These are phyloP conservation scores for Rhypophila decipiens DNA, from an alignment of 495 filamentous ascomycete genomes.

Conservation along the genomic window DNA sequence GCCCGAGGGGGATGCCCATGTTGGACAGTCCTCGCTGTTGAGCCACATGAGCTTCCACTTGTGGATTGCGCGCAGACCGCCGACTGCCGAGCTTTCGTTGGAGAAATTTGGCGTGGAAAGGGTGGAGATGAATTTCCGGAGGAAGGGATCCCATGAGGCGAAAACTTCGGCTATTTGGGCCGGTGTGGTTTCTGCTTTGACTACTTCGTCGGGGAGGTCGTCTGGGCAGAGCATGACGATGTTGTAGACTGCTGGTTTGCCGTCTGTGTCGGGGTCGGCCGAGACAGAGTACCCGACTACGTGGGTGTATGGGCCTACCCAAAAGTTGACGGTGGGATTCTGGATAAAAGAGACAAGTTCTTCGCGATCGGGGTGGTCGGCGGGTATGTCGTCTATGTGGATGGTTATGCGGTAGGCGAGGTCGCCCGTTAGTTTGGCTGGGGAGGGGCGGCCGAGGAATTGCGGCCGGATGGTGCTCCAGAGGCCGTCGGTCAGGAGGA, in stretches of 20 bases:
- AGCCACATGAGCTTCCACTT: constrained; percentile 50
- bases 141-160: constrained; percentile 45
- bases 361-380: constrained; percentile 34
- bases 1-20: constrained; percentile 34
- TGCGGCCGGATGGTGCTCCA: constrained; percentile 43
- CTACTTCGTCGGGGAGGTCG: constrained; percentile 39
- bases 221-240: constrained; percentile 52
- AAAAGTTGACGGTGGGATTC: constrained; percentile 59
- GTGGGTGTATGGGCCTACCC: constrained; percentile 57
- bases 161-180: constrained; percentile 47
- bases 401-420: constrained; percentile 56
- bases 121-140: constrained; percentile 39
- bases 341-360: constrained; percentile 37
- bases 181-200: constrained; percentile 35
- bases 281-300: constrained; percentile 53
- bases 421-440: constrained; percentile 50
- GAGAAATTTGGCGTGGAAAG: no score
- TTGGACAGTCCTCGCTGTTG: constrained; percentile 19
- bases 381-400: constrained; percentile 36
- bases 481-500: constrained; percentile 52
- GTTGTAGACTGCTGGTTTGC: constrained; percentile 51
- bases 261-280: no score
- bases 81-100: no score
- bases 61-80: constrained; percentile 38
- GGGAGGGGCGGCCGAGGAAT: constrained; percentile 36